A percentile compares a stretch with the other conserved stretches of the same genome.
Conservation (phyloP, 495 filamentous ascomycete genomes). For the Tricharina praecox region DNA sequence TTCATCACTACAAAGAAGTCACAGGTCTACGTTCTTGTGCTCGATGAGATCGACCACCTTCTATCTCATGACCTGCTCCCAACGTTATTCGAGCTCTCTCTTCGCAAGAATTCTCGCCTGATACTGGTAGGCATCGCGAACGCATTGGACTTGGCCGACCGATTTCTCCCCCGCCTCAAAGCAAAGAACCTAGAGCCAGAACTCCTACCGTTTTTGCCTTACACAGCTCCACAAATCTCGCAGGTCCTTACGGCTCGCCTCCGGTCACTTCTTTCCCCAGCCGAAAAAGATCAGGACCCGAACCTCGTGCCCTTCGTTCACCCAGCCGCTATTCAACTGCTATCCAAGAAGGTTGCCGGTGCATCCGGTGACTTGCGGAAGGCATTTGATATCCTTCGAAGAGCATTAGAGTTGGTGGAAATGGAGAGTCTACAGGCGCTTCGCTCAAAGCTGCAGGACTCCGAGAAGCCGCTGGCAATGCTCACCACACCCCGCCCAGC, state of each 20-base stretch:
- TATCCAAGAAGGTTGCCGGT: conserved; percentile 79
- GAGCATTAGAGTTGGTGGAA: conserved; percentile 79
- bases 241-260: conserved; percentile 71
- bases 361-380: conserved; percentile 90
- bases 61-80: conserved; percentile 76
- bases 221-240: conserved; percentile 76
- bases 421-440: conserved; percentile 55
- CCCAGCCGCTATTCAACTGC: conserved; percentile 80
- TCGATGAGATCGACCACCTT: conserved; percentile 93
- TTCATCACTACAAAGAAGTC: conserved; percentile 78
- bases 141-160: conserved; percentile 85
- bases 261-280: conserved; percentile 41
- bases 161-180: conserved; percentile 86
- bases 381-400: conserved; percentile 83
- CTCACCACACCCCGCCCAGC: not conserved
- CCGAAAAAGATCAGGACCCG: conserved; percentile 27
- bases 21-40: conserved; percentile 61
- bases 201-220: conserved; percentile 82
- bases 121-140: conserved; percentile 89
- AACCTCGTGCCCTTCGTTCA: conserved; percentile 75
- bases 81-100: conserved; percentile 82
- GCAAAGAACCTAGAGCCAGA: conserved; percentile 77
- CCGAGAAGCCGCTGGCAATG: conserved; percentile 2
- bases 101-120: conserved; percentile 58
- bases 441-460: conserved; percentile 29